A percentile compares a stretch with the other conserved stretches of the same genome.
phyloP scores from a whole-genome alignment of 257 asterid genomes.

The Forsythia viridissima region DNA sequence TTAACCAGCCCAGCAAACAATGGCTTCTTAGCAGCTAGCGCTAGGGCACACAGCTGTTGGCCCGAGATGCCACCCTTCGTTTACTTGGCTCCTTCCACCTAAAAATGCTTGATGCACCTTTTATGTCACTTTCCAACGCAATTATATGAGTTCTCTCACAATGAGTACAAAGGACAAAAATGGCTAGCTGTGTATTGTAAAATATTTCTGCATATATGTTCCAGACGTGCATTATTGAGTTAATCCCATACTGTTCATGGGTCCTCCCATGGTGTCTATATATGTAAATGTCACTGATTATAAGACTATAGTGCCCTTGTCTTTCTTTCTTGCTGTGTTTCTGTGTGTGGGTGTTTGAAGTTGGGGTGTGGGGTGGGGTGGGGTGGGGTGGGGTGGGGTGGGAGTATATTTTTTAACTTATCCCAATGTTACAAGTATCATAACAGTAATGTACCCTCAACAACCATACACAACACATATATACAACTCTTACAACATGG shows the following conservation, averaged over 20 bases:
- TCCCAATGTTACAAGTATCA: not conserved
- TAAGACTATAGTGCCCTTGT: not conserved
- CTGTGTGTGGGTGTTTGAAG: not conserved
- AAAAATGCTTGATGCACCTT: not conserved
- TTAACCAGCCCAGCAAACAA: not conserved
- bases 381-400: not conserved
- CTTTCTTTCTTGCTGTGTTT: not conserved
- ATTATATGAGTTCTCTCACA: not conserved
- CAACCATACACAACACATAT: not conserved
- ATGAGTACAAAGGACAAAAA: conserved; percentile 1
- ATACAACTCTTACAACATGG: not conserved
- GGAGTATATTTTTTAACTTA: not conserved
- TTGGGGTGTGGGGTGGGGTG: not conserved
- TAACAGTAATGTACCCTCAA: not conserved
- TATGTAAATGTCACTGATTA: not conserved
- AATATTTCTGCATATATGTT: conserved; percentile 31
- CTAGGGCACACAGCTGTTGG: not conserved
- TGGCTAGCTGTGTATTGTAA: conserved; percentile 12
- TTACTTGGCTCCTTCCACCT: not conserved
- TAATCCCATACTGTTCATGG: conserved; percentile 31
- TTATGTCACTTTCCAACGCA: not conserved
- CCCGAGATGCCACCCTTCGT: not conserved
- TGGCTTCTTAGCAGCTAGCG: not conserved
- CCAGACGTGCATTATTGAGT: conserved; percentile 32
- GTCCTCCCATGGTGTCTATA: conserved; percentile 1